Evolutionary conservation across 208 protist species (phyloP).

Genomic region (Acanthamoeba royreba): DNA sequence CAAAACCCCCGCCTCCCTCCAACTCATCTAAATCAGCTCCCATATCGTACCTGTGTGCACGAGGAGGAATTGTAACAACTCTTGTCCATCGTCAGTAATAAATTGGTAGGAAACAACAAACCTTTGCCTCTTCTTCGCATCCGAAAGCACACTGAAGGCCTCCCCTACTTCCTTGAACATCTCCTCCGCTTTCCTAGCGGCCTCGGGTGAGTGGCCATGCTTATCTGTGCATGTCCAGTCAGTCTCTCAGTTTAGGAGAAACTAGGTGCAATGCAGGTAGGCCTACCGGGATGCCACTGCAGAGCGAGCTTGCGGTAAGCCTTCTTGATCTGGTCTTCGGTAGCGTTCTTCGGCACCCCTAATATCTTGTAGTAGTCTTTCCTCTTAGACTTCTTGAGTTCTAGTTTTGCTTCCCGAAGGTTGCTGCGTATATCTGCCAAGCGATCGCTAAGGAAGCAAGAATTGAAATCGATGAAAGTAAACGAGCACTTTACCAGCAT

Average conservation of each 20-base stretch:
- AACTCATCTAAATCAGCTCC: conserved; percentile 58
- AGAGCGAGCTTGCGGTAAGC: conserved; percentile 79
- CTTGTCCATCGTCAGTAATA: neutral
- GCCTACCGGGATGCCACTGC: conserved; percentile 79
- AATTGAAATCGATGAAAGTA: neutral
- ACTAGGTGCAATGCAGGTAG: neutral
- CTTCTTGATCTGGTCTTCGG: conserved; percentile 80
- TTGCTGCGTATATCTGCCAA: conserved; percentile 34
- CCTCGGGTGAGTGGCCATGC: conserved; percentile 1
- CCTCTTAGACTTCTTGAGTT: conserved; percentile 66
- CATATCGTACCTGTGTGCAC: conserved; percentile 14
- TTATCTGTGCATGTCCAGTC: neutral
- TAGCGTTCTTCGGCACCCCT: conserved; percentile 63
- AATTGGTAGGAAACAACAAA: neutral
- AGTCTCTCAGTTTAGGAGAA: neutral
- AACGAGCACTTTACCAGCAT: neutral
- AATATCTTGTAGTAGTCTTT: conserved; percentile 82
- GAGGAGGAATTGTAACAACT: neutral
- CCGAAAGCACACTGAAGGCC: conserved; percentile 66
- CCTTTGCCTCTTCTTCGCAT: conserved; percentile 58
- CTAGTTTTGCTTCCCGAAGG: conserved; percentile 68
- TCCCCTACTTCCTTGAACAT: conserved; percentile 77
- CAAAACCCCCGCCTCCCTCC: conserved; percentile 35
- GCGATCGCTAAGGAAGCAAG: neutral
- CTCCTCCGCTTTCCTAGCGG: conserved; percentile 49